Base-by-base conservation (phyloP, 2,329 filamentous ascomycete species). In the Colletotrichum sp. region DNA sequence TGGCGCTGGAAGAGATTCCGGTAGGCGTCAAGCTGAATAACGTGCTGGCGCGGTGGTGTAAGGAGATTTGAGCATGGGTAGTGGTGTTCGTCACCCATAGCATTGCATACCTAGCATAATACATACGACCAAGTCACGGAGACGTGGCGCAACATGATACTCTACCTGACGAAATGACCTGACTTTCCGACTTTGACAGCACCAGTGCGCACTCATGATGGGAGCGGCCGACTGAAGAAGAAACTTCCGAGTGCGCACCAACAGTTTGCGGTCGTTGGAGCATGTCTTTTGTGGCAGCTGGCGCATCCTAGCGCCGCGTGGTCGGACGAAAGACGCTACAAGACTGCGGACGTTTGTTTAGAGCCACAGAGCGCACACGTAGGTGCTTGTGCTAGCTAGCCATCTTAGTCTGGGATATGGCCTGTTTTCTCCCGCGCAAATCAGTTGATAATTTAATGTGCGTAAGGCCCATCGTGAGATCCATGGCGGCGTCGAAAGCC, bases 1-100 rank as follows among this genome's bases (percentile, higher is more conserved):
- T 97, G 34, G 90, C 90, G 64, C 86, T 97, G 72, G 94, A 96
- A 83, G 95, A 98, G 88, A 95, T 97, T 80, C 92, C 92, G 2
- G 86, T 88, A 29, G 91, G 88, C 16, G 90, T 92, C 69, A 90
- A 90, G 81, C 82, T 93, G 66, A 89, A 88, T 72, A 86, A 86
- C 5, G 90, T 92, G 30, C 85, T 95, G 87, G 89, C 89, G 44
- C 92, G 91, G 81, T 97, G 95, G 95, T 97, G 95, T 86, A 90
- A 88, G 82, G 94, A 95, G 86, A 93, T 96, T 77, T 92, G 80
- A 83, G 25, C 25, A 34, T 6, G 16, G 30, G 11, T 59, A 36
- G 49, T 52, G n/a, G 44, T 52, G 44, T 25, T 52, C 11, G 44
- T 22, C n/a, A 52, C 44, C 44, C 44, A 8, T 25, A 22, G 27